Percentiles rank a stretch among this genome's conserved stretches.
Evolutionary conservation across 805 yeast species (phyloP).

Genomic region (Nakazawaea holstii): DNA sequence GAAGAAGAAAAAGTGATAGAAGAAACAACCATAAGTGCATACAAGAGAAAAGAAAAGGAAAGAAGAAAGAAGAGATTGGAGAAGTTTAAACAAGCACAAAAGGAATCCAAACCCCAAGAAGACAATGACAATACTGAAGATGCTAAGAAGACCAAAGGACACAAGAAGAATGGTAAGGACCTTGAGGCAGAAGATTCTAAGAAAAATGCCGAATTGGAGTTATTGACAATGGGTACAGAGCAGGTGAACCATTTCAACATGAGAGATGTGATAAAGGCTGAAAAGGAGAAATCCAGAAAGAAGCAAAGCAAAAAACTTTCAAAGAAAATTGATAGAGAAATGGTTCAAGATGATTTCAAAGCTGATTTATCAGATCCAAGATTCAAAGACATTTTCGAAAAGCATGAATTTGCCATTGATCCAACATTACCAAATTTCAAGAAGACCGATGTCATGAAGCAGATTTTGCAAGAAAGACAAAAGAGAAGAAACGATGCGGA

Average conservation of each 20-base stretch:
- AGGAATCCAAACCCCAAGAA: slow-evolving; percentile 42
- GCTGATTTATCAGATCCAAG: slow-evolving; percentile 80
- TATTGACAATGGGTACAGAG: slow-evolving; percentile 58
- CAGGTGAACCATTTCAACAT: slow-evolving; percentile 65
- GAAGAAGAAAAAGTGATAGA: slow-evolving; percentile 40
- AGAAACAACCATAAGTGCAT: slow-evolving; percentile 72
- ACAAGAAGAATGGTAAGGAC: slow-evolving; percentile 19
- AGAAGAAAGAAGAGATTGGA: slow-evolving; percentile 83
- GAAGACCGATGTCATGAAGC: slow-evolving; percentile 81
- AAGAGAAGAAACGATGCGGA: slow-evolving; percentile 32
- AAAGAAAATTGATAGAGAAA: slow-evolving; percentile 47
- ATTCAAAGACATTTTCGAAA: slow-evolving; percentile 77
- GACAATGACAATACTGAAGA: slow-evolving; percentile 39
- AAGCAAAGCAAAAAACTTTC: slow-evolving; percentile 39
- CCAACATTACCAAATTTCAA: slow-evolving; percentile 89
- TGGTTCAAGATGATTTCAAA: slow-evolving; percentile 45
- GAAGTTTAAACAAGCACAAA: slow-evolving; percentile 57
- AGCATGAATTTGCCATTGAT: slow-evolving; percentile 90
- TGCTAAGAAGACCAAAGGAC: slow-evolving; percentile 24
- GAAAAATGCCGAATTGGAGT: slow-evolving; percentile 64
- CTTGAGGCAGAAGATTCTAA: slow-evolving; percentile 15
- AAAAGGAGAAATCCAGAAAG: slow-evolving; percentile 52
- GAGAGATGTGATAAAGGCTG: slow-evolving; percentile 73
- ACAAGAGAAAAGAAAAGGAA: slow-evolving; percentile 87
- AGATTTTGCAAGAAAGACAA: slow-evolving; percentile 70